Evolutionary conservation across 2,329 filamentous ascomycete genomes (phyloP).

Genomic region (Microcyclospora pomicola): DNA sequence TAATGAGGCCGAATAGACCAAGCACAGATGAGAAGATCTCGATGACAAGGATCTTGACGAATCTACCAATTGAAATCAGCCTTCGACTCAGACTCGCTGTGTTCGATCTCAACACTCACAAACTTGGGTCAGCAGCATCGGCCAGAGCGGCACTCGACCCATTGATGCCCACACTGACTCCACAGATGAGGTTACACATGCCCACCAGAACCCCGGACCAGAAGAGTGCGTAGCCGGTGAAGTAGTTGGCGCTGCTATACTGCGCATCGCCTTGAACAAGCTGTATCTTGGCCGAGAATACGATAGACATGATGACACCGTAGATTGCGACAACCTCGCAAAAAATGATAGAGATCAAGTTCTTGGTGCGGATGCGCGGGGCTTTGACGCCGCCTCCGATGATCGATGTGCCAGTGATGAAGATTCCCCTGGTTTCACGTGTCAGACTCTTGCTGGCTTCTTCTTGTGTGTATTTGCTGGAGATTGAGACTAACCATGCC

Average conservation of each 20-base stretch:
- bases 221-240: conserved; percentile 89
- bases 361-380: conserved; percentile 96
- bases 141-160: conserved; percentile 91
- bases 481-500: conserved; percentile 55
- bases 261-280: conserved; percentile 49
- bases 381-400: conserved; percentile 92
- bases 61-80: conserved; percentile 40
- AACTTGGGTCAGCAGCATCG: conserved; percentile 78
- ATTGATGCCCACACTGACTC: conserved; percentile 94
- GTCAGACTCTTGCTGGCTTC: conserved; percentile 8
- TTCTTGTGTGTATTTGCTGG: background rate
- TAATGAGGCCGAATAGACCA: conserved; percentile 89
- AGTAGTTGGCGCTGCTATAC: conserved; percentile 69
- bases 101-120: conserved; percentile 45
- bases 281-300: conserved; percentile 82
- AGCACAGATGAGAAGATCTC: conserved; percentile 98
- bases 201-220: conserved; percentile 93
- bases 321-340: conserved; percentile 99
- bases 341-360: conserved; percentile 99
- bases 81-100: background rate
- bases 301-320: conserved; percentile 98
- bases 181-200: conserved; percentile 89
- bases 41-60: conserved; percentile 97
- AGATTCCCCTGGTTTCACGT: conserved; percentile 64
- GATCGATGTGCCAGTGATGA: conserved; percentile 95